These are phyloP conservation scores for Penicillium sp. DNA, from an alignment of 2,329 filamentous ascomycete genomes.

Conservation along the genomic window DNA sequence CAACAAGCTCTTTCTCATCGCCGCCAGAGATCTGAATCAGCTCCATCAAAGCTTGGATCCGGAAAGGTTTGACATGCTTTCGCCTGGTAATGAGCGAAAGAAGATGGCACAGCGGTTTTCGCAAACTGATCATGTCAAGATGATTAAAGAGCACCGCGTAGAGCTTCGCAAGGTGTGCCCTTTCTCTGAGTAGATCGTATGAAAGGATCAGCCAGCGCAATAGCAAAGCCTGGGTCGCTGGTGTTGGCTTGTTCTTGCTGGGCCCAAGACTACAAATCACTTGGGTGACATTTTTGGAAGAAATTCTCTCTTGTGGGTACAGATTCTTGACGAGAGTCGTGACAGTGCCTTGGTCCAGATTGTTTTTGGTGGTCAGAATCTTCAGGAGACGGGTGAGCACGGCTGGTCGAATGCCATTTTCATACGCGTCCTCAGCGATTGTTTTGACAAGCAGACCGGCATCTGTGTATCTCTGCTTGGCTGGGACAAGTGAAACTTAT, in stretches of 20 bases:
- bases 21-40: constrained; percentile 53
- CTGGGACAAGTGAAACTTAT: constrained; percentile 49
- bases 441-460: constrained; percentile 66
- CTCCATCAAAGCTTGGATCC: constrained; percentile 71
- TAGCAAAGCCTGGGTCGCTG: constrained; percentile 68
- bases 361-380: constrained; percentile 65
- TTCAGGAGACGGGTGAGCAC: constrained; percentile 65
- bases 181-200: constrained; percentile 69
- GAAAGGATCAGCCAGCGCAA: constrained; percentile 78
- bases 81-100: constrained; percentile 76
- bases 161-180: constrained; percentile 63
- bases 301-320: constrained; percentile 70
- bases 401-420: constrained; percentile 64
- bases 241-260: constrained; percentile 71
- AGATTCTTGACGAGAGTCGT: constrained; percentile 70
- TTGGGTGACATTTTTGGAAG: constrained; percentile 61
- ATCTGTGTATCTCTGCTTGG: constrained; percentile 65
- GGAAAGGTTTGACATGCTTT: constrained; percentile 79
- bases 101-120: constrained; percentile 72
- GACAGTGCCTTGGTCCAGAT: constrained; percentile 75
- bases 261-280: constrained; percentile 75
- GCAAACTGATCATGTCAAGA: constrained; percentile 75
- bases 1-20: constrained; percentile 72
- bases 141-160: constrained; percentile 80
- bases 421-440: constrained; percentile 64